Conservation (phyloP, 768 basidiomycete species). For the Lentinula edodes region DNA sequence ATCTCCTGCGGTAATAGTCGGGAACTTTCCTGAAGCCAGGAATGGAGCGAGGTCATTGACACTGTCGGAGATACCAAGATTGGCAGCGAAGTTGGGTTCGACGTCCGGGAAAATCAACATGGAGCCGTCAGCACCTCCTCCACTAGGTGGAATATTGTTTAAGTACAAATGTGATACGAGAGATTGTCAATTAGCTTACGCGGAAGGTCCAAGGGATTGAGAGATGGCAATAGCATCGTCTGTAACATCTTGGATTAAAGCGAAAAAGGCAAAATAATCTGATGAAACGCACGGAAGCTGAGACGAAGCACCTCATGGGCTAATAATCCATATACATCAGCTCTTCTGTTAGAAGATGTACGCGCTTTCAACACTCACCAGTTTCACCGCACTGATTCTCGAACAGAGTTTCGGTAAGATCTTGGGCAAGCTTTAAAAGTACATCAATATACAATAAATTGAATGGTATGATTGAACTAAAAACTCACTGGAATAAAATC, state of each 20-base stretch:
- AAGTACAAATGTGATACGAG: neutral
- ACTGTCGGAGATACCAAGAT: slow-evolving; percentile 10
- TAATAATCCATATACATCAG: slow-evolving; percentile 8
- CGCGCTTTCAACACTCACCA: neutral
- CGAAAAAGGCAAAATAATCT: slow-evolving; percentile 11
- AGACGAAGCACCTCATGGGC: slow-evolving; percentile 23
- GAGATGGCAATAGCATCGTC: slow-evolving; percentile 17
- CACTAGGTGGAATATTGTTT: slow-evolving; percentile 9
- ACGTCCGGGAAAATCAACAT: slow-evolving; percentile 21
- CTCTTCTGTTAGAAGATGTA: neutral
- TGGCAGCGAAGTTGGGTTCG: slow-evolving; percentile 15
- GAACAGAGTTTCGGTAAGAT: slow-evolving; percentile 26
- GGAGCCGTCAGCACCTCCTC: slow-evolving; percentile 27
- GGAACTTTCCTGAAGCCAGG: neutral
- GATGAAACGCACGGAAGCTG: slow-evolving; percentile 15
- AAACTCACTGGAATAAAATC: slow-evolving; percentile 1
- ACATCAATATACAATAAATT: neutral
- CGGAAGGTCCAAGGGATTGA: slow-evolving; percentile 3
- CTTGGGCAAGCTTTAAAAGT: slow-evolving; percentile 9
- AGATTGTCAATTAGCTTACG: neutral
- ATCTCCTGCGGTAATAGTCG: neutral
- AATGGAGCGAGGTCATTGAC: slow-evolving; percentile 12
- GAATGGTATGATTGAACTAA: too few relatives aligned
- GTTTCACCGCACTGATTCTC: slow-evolving; percentile 27
- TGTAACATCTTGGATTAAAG: slow-evolving; percentile 6